Percentiles rank a stretch among this genome's conserved stretches.
Evolutionary conservation across 495 filamentous ascomycete genomes (phyloP).

Genomic region (Lentithecium fluviatile): DNA sequence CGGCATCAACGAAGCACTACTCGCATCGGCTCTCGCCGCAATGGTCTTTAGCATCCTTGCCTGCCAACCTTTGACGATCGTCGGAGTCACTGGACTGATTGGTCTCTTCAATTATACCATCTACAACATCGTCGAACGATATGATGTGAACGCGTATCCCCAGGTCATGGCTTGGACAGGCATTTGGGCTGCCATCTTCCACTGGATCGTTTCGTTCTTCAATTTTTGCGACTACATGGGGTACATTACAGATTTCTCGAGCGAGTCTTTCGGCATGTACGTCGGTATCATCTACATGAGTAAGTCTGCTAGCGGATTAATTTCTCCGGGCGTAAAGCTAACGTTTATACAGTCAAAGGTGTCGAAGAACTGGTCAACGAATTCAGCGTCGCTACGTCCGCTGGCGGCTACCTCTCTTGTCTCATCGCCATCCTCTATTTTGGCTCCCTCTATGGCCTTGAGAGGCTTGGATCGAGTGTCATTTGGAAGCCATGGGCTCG

Average conservation of each 20-base stretch:
- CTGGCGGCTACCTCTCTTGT: slow-evolving; percentile 34
- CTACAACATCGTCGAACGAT: slow-evolving; percentile 41
- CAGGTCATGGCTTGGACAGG: slow-evolving; percentile 42
- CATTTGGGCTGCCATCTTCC: slow-evolving; percentile 44
- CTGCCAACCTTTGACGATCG: slow-evolving; percentile 6
- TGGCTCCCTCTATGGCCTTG: slow-evolving; percentile 39
- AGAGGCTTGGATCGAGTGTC: slow-evolving; percentile 34
- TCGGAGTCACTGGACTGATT: slow-evolving; percentile 25
- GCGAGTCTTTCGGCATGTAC: slow-evolving; percentile 42
- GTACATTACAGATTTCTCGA: slow-evolving; percentile 44
- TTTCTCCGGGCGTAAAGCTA: not conserved
- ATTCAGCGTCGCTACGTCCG: slow-evolving; percentile 27
- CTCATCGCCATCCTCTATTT: slow-evolving; percentile 42
- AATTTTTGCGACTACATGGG: slow-evolving; percentile 42
- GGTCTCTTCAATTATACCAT: slow-evolving; percentile 47
- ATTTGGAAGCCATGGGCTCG: slow-evolving; percentile 38
- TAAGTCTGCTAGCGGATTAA: slow-evolving; percentile 6
- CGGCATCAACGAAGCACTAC: slow-evolving; percentile 46
- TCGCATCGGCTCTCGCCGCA: slow-evolving; percentile 43
- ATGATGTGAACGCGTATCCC: slow-evolving; percentile 37
- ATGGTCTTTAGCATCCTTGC: slow-evolving; percentile 41
- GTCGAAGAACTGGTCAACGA: slow-evolving; percentile 39
- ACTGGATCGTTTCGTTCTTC: slow-evolving; percentile 40
- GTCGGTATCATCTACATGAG: slow-evolving; percentile 44
- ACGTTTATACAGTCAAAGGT: slow-evolving; percentile 38